Conservation (phyloP, 768 basidiomycete species). For the Megacollybia marginata region DNA sequence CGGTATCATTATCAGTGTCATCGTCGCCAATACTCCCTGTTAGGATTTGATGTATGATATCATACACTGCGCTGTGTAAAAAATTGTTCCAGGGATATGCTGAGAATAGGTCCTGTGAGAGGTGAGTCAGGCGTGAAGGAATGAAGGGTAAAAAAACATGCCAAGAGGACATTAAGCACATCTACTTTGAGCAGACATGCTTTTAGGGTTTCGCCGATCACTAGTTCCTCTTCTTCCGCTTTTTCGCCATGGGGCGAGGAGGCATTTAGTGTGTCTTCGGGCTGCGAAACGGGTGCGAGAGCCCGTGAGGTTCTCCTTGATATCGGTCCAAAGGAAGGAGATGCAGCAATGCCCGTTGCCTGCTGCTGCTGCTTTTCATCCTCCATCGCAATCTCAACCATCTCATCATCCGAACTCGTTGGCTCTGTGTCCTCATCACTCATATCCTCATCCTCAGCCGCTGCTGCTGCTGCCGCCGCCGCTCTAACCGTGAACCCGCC, state of each 20-base stretch:
- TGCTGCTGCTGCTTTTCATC: conserved; percentile 37
- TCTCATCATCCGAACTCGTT: conserved; percentile 68
- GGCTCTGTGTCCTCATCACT: conserved; percentile 59
- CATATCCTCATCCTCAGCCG: conserved; percentile 77
- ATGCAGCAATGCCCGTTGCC: conserved; percentile 12
- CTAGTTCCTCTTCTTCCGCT: conserved; percentile 17
- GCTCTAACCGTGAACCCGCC: conserved; percentile 64
- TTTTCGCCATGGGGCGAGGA: no score
- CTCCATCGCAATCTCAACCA: conserved; percentile 79
- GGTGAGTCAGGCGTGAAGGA: conserved; percentile 9
- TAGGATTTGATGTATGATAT: conserved; percentile 90
- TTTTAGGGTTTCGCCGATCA: conserved; percentile 78
- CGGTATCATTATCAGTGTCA: not conserved
- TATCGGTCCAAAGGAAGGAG: conserved; percentile 20
- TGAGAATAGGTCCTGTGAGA: conserved; percentile 84
- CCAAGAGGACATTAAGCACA: conserved; percentile 71
- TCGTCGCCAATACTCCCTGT: conserved; percentile 67
- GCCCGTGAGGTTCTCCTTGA: not conserved
- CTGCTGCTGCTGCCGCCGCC: conserved; percentile 40
- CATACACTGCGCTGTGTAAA: conserved; percentile 93
- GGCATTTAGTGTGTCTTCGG: no score
- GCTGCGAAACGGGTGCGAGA: no score
- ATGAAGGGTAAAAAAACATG: conserved; percentile 28
- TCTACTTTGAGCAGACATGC: conserved; percentile 65
- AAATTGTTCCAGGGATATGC: conserved; percentile 98